Evolutionary conservation across 2,329 filamentous ascomycete species (phyloP), one percentile per base, ranked within the genome.

Genomic region (Fusarium poae): DNA sequence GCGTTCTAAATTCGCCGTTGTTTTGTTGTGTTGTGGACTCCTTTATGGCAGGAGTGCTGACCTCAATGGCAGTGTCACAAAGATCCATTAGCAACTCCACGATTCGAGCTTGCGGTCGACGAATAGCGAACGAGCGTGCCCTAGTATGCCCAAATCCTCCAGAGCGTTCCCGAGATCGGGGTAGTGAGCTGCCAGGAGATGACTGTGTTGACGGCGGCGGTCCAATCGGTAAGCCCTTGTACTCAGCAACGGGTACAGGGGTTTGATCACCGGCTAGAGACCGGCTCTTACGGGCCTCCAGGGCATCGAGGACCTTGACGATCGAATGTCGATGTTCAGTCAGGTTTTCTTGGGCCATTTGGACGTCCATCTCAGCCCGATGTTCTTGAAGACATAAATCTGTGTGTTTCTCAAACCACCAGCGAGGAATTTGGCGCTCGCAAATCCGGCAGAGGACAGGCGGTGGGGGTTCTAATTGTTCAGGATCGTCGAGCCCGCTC

Each of bases 341-440:
- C 49, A 99, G 83, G 66, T 89, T 93, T 76, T 99, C 96, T 76
- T 99, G 96, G 8, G 94, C 89, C 84, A 98, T 91, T 77, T 99
- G 95, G 6, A 99, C 94, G 73, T 98, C 95, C 92, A 97, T 97
- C 78, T 99, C 96, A 1, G 96, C 95, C 52, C 92, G 91, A 77
- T 99, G 96, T 77, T 99, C 96, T 77, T 98, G 94, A 57, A 97
- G 84, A 76, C 96, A 99, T 21, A 98, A 83, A 74, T 99, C 97
- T 3, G 95, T 97, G 78, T 99, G 96, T 79, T 98, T 99, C 80
- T 99, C 96, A 73, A 99, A 99, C 97, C 96, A 99, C 96, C 96
- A 99, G 1, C 95, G 94, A 6, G 93, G 93, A 64, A 99, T 98
- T 67, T 97, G 93, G 55, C 96, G 92, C 78, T 99, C 96, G 79